Conservation (phyloP, 805 yeast species). For the Ogataea paraovalis region DNA sequence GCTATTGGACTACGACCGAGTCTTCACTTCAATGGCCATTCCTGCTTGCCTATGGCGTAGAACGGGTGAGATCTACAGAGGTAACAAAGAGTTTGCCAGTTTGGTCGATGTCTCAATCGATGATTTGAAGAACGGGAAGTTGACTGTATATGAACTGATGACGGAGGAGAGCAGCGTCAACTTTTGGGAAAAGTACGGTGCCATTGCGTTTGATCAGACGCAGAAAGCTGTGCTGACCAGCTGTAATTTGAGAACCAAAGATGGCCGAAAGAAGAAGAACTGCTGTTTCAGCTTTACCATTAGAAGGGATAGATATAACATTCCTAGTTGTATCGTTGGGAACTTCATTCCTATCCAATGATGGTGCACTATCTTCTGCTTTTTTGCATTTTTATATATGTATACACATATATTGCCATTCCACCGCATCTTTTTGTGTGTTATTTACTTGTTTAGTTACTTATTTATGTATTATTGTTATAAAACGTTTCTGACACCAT, state of each 20-base stretch:
- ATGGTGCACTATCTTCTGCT: too few species aligned
- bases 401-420: neutral
- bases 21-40: slow-evolving; percentile 94
- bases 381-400: slow-evolving; percentile 29
- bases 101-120: slow-evolving; percentile 86
- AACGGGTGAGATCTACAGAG: slow-evolving; percentile 93
- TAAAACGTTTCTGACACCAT: too few species aligned
- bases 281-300: slow-evolving; percentile 95
- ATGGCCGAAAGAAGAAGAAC: slow-evolving; percentile 72
- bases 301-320: slow-evolving; percentile 86
- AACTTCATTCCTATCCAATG: slow-evolving; percentile 77
- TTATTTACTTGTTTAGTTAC: neutral
- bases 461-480: too few species aligned
- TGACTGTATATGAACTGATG: slow-evolving; percentile 92
- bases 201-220: slow-evolving; percentile 92
- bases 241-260: slow-evolving; percentile 79
- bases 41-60: slow-evolving; percentile 98
- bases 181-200: slow-evolving; percentile 96
- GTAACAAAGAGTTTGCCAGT: slow-evolving; percentile 93
- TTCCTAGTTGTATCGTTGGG: slow-evolving; percentile 94
- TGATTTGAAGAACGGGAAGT: slow-evolving; percentile 84
- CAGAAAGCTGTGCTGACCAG: slow-evolving; percentile 93
- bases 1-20: slow-evolving; percentile 89
- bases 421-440: neutral
- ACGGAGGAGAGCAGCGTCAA: slow-evolving; percentile 94